Percentiles rank a stretch among this genome's conserved stretches.
Conservation (phyloP, 345 rosid species). For the Trapa incisa region DNA sequence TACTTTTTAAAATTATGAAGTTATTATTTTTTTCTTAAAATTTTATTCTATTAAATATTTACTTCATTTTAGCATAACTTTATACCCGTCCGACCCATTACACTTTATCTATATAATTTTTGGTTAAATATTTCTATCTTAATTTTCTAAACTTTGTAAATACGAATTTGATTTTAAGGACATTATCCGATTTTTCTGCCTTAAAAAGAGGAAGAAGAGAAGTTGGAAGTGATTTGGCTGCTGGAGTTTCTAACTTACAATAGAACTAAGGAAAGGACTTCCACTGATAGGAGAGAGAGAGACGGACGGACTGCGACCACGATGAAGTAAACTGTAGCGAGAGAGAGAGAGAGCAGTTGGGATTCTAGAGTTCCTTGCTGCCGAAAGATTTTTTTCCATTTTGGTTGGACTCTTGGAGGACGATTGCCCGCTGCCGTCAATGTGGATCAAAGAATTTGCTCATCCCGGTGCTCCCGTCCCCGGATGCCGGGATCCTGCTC, state of each 20-base stretch:
- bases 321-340: not conserved
- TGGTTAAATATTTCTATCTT: too few relatives aligned
- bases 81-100: too few relatives aligned
- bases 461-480: constrained; percentile 12
- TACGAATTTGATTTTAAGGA: too few relatives aligned
- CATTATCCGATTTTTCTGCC: too few relatives aligned
- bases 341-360: constrained; percentile 10
- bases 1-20: too few relatives aligned
- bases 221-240: not conserved
- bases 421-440: not conserved
- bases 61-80: too few relatives aligned
- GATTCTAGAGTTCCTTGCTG: not conserved
- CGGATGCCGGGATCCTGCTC: not conserved
- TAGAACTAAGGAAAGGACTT: not conserved
- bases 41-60: too few relatives aligned
- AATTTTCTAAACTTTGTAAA: too few relatives aligned
- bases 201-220: not conserved
- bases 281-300: not conserved
- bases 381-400: not conserved
- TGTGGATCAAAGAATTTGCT: not conserved
- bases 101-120: too few relatives aligned
- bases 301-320: not conserved
- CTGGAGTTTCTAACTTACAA: too few relatives aligned
- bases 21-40: too few relatives aligned
- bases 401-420: not conserved